Evolutionary conservation across 148 eudicot species (phyloP), one percentile per base, ranked within the genome.

Genomic region (Fallopia convolvulus): DNA sequence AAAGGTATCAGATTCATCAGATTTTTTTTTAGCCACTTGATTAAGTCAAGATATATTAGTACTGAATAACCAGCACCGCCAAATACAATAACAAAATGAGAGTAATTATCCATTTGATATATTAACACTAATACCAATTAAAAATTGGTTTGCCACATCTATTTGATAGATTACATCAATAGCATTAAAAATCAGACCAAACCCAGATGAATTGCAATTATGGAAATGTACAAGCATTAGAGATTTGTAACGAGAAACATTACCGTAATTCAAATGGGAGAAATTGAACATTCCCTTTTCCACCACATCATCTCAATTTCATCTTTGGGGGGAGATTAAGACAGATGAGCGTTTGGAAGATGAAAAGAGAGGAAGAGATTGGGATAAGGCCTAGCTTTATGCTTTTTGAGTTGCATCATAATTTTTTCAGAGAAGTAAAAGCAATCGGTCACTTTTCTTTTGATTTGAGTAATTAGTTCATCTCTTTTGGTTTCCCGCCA

Each of bases 1-100:
- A 48, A 8, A 20, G 75, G 75, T 73, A 73, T 73, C 75, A 20
- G 75, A 73, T 73, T 73, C 75, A 55, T 10, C 21, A 55, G 23
- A 3, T 3, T 50, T 50, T 50, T 50, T 50, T 15, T 50, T 17
- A 14, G 17, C 17, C 56, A 50, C 56, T 50, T 50, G 56, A 14
- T 13, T 13, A 17, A 50, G 7, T 55, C 10, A 55, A 55, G 26
- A n/a, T 18, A n/a, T 20, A n/a, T 52, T n/a, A 52, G 0, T 14
- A 52, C 56, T 15, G n/a, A 52, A 52, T 15, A 52, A 15, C 56
- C 56, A 58, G 8, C 32, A 58, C 65, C 65, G 21, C 65, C 65
- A 58, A 58, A 58, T 23, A 58, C 18, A 58, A 56, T 56, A 17
- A 1, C 63, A 26, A 61, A 20, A 58, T 20, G 65, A 58, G 65